Evolutionary conservation across 768 basidiomycete genomes (phyloP).

Genomic region (Auricularia sp.): DNA sequence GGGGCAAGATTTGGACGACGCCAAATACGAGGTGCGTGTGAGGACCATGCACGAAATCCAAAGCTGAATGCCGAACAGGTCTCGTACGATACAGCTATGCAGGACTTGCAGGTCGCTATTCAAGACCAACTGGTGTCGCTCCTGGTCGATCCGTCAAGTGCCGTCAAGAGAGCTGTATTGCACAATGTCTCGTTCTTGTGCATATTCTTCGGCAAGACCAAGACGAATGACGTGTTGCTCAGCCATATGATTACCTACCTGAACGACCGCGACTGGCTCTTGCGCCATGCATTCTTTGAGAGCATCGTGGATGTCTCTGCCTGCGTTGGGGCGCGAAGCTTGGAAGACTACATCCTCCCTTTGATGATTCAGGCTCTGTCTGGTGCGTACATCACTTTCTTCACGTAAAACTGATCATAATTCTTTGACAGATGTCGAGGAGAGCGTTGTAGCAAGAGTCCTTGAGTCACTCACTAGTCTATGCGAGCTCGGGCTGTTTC

Average conservation of each 20-base stretch:
- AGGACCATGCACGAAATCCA: not conserved
- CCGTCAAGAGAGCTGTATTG: conserved; percentile 85
- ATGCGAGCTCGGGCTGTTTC: conserved; percentile 81
- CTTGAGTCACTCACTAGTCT: conserved; percentile 80
- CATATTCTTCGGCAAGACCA: conserved; percentile 85
- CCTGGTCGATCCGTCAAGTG: conserved; percentile 78
- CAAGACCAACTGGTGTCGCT: conserved; percentile 82
- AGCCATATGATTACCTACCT: conserved; percentile 80
- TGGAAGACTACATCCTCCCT: conserved; percentile 96
- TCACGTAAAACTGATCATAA: conserved; percentile 8
- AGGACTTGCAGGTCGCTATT: conserved; percentile 75
- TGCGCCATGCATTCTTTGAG: conserved; percentile 89
- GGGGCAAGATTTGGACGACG: conserved; percentile 63
- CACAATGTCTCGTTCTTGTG: conserved; percentile 83
- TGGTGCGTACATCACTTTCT: conserved; percentile 37
- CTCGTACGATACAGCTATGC: conserved; percentile 79
- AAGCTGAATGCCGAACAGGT: conserved; percentile 40
- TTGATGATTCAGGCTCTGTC: conserved; percentile 92
- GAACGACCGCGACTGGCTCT: conserved; percentile 87
- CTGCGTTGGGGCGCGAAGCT: conserved; percentile 79
- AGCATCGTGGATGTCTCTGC: conserved; percentile 92
- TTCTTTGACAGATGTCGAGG: conserved; percentile 68
- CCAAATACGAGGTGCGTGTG: conserved; percentile 65
- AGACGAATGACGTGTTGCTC: conserved; percentile 88
- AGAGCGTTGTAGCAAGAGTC: conserved; percentile 86